These are phyloP conservation scores for Trypanosoma boissoni DNA, from an alignment of 208 protist species.

Conservation along the genomic window DNA sequence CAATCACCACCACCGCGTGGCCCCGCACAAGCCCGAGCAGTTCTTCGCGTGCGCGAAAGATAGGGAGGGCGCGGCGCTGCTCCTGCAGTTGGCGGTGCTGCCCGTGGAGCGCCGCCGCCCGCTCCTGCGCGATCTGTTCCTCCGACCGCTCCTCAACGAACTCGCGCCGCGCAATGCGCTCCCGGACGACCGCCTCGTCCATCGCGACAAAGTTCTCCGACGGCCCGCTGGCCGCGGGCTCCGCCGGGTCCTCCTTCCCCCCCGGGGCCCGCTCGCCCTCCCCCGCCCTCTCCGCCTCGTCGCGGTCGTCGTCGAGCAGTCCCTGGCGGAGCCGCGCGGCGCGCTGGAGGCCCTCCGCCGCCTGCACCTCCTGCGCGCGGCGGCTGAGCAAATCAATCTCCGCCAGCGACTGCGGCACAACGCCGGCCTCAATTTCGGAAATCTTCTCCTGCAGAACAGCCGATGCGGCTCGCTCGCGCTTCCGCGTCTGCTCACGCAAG, in stretches of 20 bases:
- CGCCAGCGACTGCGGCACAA: slow-evolving; percentile 47
- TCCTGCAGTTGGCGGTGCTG: slow-evolving; percentile 28
- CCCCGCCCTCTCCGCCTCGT: background rate
- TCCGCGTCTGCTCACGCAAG: slow-evolving; percentile 52
- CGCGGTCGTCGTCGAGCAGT: slow-evolving; percentile 32
- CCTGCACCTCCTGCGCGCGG: slow-evolving; percentile 61
- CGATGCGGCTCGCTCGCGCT: slow-evolving; percentile 60
- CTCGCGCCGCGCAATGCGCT: slow-evolving; percentile 57
- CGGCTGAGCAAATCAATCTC: slow-evolving; percentile 72
- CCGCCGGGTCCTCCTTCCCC: background rate
- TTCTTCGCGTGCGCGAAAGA: slow-evolving; percentile 87
- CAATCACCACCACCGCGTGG: slow-evolving; percentile 88
- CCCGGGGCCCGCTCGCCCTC: background rate
- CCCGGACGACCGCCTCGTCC: slow-evolving; percentile 45
- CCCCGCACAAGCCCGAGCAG: slow-evolving; percentile 83
- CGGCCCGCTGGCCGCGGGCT: too few relatives aligned
- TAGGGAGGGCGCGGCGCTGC: slow-evolving; percentile 90
- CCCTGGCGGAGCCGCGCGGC: slow-evolving; percentile 54
- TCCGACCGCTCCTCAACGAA: slow-evolving; percentile 66
- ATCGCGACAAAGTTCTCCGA: slow-evolving; percentile 60
- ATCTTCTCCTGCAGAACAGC: slow-evolving; percentile 69
- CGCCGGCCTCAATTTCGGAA: slow-evolving; percentile 71
- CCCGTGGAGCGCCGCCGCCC: slow-evolving; percentile 38
- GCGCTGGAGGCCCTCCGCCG: slow-evolving; percentile 52
- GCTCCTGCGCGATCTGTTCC: slow-evolving; percentile 57